Conservation (phyloP, 345 rosid genomes). For the Adansonia digitata region DNA sequence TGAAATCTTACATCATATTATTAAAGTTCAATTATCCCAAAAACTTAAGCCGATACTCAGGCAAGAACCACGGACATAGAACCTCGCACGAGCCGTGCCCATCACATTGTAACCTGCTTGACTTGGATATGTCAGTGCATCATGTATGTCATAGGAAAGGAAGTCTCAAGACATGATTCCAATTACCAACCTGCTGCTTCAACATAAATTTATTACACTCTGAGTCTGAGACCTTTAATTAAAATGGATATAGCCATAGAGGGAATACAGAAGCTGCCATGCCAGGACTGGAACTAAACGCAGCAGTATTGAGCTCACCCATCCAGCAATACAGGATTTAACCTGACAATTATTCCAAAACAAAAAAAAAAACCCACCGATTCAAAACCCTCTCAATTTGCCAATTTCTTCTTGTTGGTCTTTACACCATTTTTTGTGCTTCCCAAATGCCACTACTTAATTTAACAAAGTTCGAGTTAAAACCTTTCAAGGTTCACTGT, state of each 20-base stretch:
- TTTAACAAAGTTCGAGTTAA: no score
- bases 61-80: constrained; percentile 90
- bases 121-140: not conserved
- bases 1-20: not conserved
- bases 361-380: no score
- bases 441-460: no score
- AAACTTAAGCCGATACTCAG: no score
- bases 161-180: not conserved
- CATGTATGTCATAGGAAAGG: not conserved
- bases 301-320: constrained; percentile 68
- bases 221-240: constrained; percentile 37
- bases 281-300: constrained; percentile 63
- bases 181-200: constrained; percentile 55
- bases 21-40: constrained; percentile 38
- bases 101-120: constrained; percentile 70
- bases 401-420: no score
- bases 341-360: no score
- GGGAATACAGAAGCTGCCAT: constrained; percentile 81
- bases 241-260: constrained; percentile 66
- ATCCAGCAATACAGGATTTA: constrained; percentile 29
- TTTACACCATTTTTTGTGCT: no score
- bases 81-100: constrained; percentile 95
- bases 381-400: no score
- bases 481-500: no score
- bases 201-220: constrained; percentile 51